Evolutionary conservation across 129 eudicot species (phyloP), one percentile per base, ranked within the genome.

Genomic region (Helichrysum umbraculigerum): DNA sequence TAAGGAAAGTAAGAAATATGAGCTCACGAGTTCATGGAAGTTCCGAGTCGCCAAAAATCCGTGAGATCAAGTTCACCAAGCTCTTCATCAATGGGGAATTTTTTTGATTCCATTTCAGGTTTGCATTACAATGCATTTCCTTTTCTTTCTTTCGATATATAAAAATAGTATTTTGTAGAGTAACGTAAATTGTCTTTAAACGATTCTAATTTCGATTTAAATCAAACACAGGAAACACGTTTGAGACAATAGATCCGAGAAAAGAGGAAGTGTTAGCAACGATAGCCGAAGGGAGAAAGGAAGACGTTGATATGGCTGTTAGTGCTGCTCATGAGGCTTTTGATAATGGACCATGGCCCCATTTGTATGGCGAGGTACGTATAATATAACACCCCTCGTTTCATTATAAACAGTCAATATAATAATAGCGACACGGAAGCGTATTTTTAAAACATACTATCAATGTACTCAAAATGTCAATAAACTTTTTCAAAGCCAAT

Each of bases 301-400:
- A 92, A 62, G 96, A 92, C 64, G 81, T 92, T 54, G 98, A 92
- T 67, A 76, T 88, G 72, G 98, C 96, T 7, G 98, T 88, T 61
- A 88, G 81, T 81, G 96, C 92, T 4, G 98, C 96, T 8, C 96
- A 95, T 66, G 83, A 88, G 15, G 98, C 98, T 3, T 92, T 92
- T 64, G 96, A 92, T 76, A 76, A 90, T 57, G 98, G 98, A 35
- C 90, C 96, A 0, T 92, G 98, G 98, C 96, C 98, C 20, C 96
- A 94, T 10, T 72, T 92, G 83, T 72, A 96, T 4, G 94, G 92
- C 62, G 57, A 65, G 34, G 42, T 37, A 37, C 42, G 42, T 41
- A 9, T n/a, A n/a, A n/a, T n/a, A n/a, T n/a, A n/a, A n/a, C n/a
- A n/a, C n/a, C n/a, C n/a, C n/a, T n/a, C n/a, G n/a, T n/a, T n/a